phyloP scores from a whole-genome alignment of 495 filamentous ascomycete genomes.

The Tuber melanosporum region DNA sequence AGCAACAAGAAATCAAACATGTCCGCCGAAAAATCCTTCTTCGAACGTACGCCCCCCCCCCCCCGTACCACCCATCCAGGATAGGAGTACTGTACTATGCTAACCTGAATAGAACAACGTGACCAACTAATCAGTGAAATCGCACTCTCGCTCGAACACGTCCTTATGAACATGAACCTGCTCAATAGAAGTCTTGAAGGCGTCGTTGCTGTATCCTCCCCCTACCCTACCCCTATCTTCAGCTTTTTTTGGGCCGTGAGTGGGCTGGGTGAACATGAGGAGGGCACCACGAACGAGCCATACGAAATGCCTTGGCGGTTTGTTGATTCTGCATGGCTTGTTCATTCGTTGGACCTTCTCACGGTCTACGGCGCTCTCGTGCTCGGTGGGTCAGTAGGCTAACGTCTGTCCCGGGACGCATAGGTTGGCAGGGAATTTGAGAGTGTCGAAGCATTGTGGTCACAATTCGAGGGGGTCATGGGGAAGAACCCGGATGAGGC shows the following conservation, averaged over 20 bases:
- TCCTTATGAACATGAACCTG: slow-evolving; percentile 92
- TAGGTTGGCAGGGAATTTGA: slow-evolving; percentile 94
- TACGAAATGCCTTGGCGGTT: not conserved
- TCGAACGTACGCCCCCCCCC: slow-evolving; percentile 24
- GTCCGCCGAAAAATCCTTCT: slow-evolving; percentile 31
- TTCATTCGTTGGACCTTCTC: not conserved
- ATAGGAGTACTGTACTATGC: not conserved
- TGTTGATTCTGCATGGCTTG: not conserved
- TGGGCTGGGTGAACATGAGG: not conserved
- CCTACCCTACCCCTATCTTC: not conserved
- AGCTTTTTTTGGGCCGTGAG: not conserved
- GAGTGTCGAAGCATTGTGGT: slow-evolving; percentile 95
- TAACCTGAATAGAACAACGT: slow-evolving; percentile 29
- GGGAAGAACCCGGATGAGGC: slow-evolving; percentile 56
- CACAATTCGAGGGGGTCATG: slow-evolving; percentile 95
- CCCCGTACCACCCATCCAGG: no score
- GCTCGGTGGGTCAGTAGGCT: not conserved
- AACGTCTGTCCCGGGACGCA: not conserved
- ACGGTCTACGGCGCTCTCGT: no score
- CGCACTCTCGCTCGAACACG: slow-evolving; percentile 60
- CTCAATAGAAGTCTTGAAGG: slow-evolving; percentile 87
- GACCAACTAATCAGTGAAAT: slow-evolving; percentile 38
- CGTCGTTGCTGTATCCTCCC: slow-evolving; percentile 66
- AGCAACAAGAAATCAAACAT: not conserved
- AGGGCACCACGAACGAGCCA: not conserved